Conservation (phyloP, 108 stramenopile species). For the Skeletonema grethae region DNA sequence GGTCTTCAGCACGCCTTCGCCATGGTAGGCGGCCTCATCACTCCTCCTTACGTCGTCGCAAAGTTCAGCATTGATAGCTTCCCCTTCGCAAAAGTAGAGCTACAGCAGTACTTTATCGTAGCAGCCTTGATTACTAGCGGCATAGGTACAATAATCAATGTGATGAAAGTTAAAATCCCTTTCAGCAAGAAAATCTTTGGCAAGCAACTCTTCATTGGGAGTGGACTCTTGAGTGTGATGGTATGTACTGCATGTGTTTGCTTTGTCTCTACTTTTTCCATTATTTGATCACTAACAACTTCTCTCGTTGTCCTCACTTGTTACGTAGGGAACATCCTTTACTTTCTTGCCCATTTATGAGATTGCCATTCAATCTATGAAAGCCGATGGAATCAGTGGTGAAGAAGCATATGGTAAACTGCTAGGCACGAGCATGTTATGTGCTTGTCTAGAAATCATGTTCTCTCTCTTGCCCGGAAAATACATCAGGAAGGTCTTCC, state of each 20-base stretch:
- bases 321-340: constrained; percentile 59
- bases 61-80: constrained; percentile 54
- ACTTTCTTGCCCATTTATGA: constrained; percentile 80
- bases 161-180: constrained; percentile 57
- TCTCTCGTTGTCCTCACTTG: not conserved
- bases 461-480: constrained; percentile 54
- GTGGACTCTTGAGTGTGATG: constrained; percentile 78
- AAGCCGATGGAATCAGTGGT: constrained; percentile 55
- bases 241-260: constrained; percentile 11
- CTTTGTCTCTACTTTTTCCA: not conserved
- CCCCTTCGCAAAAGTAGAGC: constrained; percentile 44
- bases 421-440: constrained; percentile 75
- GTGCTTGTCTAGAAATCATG: constrained; percentile 64
- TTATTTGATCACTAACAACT: not conserved
- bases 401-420: constrained; percentile 74
- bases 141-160: constrained; percentile 69
- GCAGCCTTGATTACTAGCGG: constrained; percentile 76
- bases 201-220: constrained; percentile 56
- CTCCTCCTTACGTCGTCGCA: constrained; percentile 64
- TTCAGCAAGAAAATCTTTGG: constrained; percentile 58
- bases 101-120: constrained; percentile 71
- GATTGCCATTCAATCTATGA: constrained; percentile 71
- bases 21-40: constrained; percentile 70
- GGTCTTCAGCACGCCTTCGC: constrained; percentile 64
- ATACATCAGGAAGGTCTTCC: constrained; percentile 62